Evolutionary conservation across 306 rosid genomes (phyloP), one percentile per base, ranked within the genome.

Genomic region (Lathyrus sativus): DNA sequence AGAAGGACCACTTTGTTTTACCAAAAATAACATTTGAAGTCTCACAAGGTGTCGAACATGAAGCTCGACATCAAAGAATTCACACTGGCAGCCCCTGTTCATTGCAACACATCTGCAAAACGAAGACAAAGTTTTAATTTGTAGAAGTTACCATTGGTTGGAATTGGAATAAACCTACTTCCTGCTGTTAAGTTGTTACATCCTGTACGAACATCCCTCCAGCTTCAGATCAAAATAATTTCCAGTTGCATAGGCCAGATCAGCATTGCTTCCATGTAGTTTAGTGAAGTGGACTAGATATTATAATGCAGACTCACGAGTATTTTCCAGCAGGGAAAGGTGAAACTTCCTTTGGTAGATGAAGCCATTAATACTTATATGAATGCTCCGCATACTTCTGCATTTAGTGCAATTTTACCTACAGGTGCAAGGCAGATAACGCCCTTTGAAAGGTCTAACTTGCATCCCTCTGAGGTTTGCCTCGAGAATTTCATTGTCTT

Each of bases 401-500:
- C 83, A 10, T 73, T 49, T 69, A 77, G 78, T 75, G 76, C 82
- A 19, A 84, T 65, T 59, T 80, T 87, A 54, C 89, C 96, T 73
- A 80, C 91, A 1, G 80, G 75, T 61, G 76, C 76, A 45, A 79
- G 82, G 76, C 88, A 79, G 73, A 55, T 83, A 60, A 83, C 74
- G 28, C 89, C 95, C 35, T 80, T 83, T 35, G 87, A 85, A 75
- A 85, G 85, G 68, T 85, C 86, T 79, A 86, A 89, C 49, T 73
- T 88, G 79, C 95, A 88, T 74, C 86, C 96, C 67, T 92, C 96
- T 44, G 88, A 80, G 76, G 83, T 81, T 46, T 92, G 95, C 87
- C 96, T 96, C 0, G 87, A 79, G 89, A 92, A 88, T 76, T 92
- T 86, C 81, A 79, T 92, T 42, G 84, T 92, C 72, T 89, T 89